Conservation (phyloP, 1,284 basidiomycete genomes). For the Termitomyces sp. region DNA sequence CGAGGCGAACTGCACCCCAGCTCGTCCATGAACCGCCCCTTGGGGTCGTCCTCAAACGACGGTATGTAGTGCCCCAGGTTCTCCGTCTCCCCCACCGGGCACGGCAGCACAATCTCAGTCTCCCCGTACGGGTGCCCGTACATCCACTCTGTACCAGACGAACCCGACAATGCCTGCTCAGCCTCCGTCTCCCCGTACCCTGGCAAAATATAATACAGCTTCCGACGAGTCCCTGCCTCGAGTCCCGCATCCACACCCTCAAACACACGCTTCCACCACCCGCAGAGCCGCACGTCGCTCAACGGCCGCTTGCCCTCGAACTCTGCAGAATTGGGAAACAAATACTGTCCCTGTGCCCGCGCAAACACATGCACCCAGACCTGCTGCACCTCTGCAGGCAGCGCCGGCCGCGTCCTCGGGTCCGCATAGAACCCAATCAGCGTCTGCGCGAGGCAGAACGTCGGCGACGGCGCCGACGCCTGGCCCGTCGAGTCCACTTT, state of each 20-base stretch:
- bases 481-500: conserved; percentile 95
- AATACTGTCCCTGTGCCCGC: conserved; percentile 85
- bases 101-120: conserved; percentile 52
- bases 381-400: conserved; percentile 29
- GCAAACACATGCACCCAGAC: conserved; percentile 90
- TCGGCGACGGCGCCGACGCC: conserved; percentile 53
- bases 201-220: conserved; percentile 68
- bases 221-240: conserved; percentile 27
- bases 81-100: conserved; percentile 31
- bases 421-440: conserved; percentile 69
- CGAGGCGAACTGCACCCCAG: conserved; percentile 68
- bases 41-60: conserved; percentile 89
- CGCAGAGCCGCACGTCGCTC: conserved; percentile 77
- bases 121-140: conserved; percentile 77
- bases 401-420: conserved; percentile 58
- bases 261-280: conserved; percentile 87
- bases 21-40: conserved; percentile 87
- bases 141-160: conserved; percentile 37
- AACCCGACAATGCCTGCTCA: conserved; percentile 42
- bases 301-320: conserved; percentile 72
- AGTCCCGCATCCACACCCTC: conserved; percentile 47
- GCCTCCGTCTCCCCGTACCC: conserved; percentile 73
- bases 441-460: conserved; percentile 61
- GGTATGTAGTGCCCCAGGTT: conserved; percentile 78
- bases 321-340: conserved; percentile 89